These are phyloP conservation scores for Ceratocystis huliohia DNA, from an alignment of 2,329 filamentous ascomycete genomes.

Conservation along the genomic window DNA sequence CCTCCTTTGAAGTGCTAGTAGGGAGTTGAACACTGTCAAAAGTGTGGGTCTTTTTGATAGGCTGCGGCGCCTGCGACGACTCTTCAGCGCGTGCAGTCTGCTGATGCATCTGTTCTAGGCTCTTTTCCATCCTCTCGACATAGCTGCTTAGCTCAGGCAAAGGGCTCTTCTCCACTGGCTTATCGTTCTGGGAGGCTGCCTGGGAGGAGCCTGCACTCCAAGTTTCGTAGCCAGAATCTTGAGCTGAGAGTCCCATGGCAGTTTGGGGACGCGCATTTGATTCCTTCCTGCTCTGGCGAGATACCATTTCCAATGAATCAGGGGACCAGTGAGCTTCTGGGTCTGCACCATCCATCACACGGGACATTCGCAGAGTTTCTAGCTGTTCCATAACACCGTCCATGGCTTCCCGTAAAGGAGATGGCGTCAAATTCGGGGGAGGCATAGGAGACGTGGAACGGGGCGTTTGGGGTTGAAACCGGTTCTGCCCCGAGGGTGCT, in stretches of 20 bases:
- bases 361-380: constrained; percentile 61
- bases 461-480: constrained; percentile 36
- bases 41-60: constrained; percentile 27
- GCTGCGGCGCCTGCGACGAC: not conserved
- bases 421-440: constrained; percentile 70
- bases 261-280: constrained; percentile 49
- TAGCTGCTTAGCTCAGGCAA: constrained; percentile 71
- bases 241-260: constrained; percentile 52
- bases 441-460: constrained; percentile 50
- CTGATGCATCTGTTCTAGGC: constrained; percentile 59
- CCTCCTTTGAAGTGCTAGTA: constrained; percentile 33
- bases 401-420: constrained; percentile 87
- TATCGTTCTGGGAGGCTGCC: constrained; percentile 13
- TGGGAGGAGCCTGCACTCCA: constrained; percentile 42
- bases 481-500: constrained; percentile 8
- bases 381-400: constrained; percentile 95
- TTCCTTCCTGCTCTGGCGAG: constrained; percentile 26
- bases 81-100: constrained; percentile 25
- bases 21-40: constrained; percentile 48
- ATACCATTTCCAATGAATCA: constrained; percentile 59
- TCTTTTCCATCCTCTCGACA: constrained; percentile 81
- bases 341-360: constrained; percentile 32
- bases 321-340: constrained; percentile 74
- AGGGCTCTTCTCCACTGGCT: constrained; percentile 28
- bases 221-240: constrained; percentile 50